Percentiles rank a stretch among this genome's conserved stretches.
phyloP scores from a whole-genome alignment of 192 early-diverging fungal genomes.

The Hyaloraphidium curvatum region DNA sequence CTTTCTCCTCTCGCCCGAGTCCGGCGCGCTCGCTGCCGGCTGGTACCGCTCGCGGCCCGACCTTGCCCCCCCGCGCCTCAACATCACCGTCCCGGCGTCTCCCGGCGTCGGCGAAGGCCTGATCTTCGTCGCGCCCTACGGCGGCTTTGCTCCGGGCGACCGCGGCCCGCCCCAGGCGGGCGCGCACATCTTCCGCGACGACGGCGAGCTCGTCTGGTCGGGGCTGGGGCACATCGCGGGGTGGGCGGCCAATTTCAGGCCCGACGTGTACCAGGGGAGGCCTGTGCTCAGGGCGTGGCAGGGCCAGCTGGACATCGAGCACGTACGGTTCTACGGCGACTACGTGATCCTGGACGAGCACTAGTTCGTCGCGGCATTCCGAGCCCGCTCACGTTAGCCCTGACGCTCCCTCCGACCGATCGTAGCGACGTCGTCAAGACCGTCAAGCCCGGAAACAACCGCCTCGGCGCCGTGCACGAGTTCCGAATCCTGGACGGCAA shows the following conservation, averaged over 20 bases:
- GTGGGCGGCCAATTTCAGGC: neutral
- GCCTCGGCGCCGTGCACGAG: neutral
- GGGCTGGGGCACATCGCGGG: neutral
- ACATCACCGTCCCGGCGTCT: neutral
- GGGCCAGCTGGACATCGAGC: neutral
- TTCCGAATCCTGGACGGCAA: neutral
- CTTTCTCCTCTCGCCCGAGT: too few species aligned
- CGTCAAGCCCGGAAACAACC: neutral
- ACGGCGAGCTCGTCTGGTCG: neutral
- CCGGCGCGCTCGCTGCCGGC: too few species aligned
- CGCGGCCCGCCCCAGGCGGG: too few species aligned
- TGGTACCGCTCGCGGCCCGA: neutral
- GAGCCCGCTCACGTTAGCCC: neutral
- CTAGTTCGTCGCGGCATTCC: neutral
- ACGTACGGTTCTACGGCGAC: neutral
- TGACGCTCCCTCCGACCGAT: neutral
- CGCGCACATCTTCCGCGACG: too few species aligned
- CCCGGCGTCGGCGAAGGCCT: neutral
- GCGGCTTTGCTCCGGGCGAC: too few species aligned
- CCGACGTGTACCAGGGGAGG: neutral
- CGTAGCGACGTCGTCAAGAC: neutral
- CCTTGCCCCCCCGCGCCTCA: neutral
- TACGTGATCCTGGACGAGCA: neutral
- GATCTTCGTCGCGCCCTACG: too few species aligned
- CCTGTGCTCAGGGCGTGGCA: neutral